Conservation (phyloP, 352 stramenopile species). For the Globisporangium rhizosaccharum region DNA sequence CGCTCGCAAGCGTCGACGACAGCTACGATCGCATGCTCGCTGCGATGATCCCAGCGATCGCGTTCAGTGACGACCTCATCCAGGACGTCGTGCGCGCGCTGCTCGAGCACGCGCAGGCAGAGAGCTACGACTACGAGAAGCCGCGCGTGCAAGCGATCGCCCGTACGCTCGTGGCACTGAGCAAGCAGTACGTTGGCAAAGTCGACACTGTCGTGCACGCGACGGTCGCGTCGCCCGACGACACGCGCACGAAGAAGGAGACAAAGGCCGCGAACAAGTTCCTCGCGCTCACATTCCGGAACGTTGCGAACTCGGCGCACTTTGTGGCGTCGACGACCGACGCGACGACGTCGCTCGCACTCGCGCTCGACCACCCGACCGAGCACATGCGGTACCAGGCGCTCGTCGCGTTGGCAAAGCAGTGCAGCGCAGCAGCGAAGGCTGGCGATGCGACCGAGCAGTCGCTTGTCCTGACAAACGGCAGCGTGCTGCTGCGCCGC, state of each 20-base stretch:
- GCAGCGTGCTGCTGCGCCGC: slow-evolving; percentile 57
- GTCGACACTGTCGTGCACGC: slow-evolving; percentile 38
- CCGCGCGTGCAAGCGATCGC: slow-evolving; percentile 40
- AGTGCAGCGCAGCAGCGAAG: slow-evolving; percentile 16
- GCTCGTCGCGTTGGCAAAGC: slow-evolving; percentile 56
- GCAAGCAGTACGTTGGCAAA: slow-evolving; percentile 53
- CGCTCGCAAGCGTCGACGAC: slow-evolving; percentile 35
- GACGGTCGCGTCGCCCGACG: slow-evolving; percentile 22
- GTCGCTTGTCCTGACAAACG: slow-evolving; percentile 36
- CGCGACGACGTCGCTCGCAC: slow-evolving; percentile 66
- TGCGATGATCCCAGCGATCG: slow-evolving; percentile 35
- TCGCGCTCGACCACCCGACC: slow-evolving; percentile 75
- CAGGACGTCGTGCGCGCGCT: slow-evolving; percentile 46
- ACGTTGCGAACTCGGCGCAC: slow-evolving; percentile 70
- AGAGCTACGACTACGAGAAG: slow-evolving; percentile 34
- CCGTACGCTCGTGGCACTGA: slow-evolving; percentile 36
- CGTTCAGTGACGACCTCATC: slow-evolving; percentile 39
- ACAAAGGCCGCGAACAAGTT: slow-evolving; percentile 58
- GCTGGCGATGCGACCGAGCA: slow-evolving; percentile 6
- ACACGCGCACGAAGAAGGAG: slow-evolving; percentile 29
- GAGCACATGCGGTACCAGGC: slow-evolving; percentile 74
- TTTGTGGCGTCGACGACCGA: slow-evolving; percentile 59
- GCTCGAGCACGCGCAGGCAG: slow-evolving; percentile 32
- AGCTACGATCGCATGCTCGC: slow-evolving; percentile 30
- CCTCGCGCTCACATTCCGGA: slow-evolving; percentile 57